Base-by-base conservation (phyloP, 2,329 filamentous ascomycete genomes). In the Clonostachys sp. region DNA sequence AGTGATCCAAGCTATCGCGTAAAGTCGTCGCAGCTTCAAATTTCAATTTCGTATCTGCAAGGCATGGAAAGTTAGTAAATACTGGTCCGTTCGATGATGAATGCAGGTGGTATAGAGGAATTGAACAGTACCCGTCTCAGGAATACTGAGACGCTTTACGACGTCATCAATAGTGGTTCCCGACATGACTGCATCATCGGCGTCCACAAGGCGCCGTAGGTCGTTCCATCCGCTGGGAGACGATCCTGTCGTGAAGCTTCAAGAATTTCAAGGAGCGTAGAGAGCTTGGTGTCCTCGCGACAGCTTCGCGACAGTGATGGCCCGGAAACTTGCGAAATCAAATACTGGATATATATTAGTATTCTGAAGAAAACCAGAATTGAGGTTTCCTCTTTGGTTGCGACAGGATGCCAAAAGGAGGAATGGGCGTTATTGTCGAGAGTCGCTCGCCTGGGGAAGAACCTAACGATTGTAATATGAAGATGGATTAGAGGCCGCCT, bases 1-100 rank as follows among this genome's bases (percentile, higher is more conserved):
- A 95, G 60, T 90, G 80, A 55, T 99, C 95, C 56, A 97, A 84
- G 59, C 81, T 90, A 70, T 99, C 95, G 63, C 94, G 89, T 59
- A 99, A 77, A 55, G 91, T 87, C 45, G 86, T 84, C 52, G 92
- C 90, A 53, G 91, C 84, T 59, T 90, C 89, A 52, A 87, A 80
- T 72, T 91, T 95, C 49, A 83, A 71, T 71, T 89, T 89, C 49
- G 86, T 72, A 72, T 97, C 94, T 96, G 51, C 16, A 49, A 8
- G n/a, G 14, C 16, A 33, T 16, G 2, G n/a, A 34, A 18, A 14
- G 18, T 46, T 33, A 46, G 34, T 44, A 14, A 30, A 30, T 30
- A 42, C 12, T n/a, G 17, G 17, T 18, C 38, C 12, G 17, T n/a
- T 13, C n/a, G 12, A n/a, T n/a, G 38, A n/a, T 18, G 9, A 18